Base-by-base conservation (phyloP, 345 rosid species). In the Dipteronia dyeriana region DNA sequence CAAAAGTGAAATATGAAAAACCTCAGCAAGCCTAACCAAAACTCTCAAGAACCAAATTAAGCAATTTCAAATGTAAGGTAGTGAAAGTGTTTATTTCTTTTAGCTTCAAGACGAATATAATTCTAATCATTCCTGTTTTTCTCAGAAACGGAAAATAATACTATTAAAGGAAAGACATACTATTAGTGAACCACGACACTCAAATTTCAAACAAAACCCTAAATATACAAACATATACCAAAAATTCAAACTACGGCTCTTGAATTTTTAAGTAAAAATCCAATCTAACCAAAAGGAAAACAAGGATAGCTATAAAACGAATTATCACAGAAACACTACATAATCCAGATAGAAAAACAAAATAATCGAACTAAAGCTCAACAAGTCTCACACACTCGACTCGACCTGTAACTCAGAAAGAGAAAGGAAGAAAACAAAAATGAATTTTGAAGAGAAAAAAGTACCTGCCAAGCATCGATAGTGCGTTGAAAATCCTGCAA, bases 381-480 rank as follows among this genome's bases (percentile, higher is more conserved):
- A 16, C 34, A 47, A 74, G 70, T 20, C 66, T 11, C 14, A 3
- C 45, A 34, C 26, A 49, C 13, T 26, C 17, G 31, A 45, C 59
- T 29, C 57, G 16, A 1, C 57, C 14, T 60, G 61, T 22, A 9
- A 61, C 62, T 16, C 56, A 2, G 26, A 10, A 3, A 51, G 8
- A 2, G 25, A 10, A 34, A 51, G 9, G 41, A 17, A 53, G 5
- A 4, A 14, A 71, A 19, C 56, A 54, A 45, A 45, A 9, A 8
- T 41, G 20, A 49, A 57, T n/a, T n/a, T 57, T 10, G 6, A 2
- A 71, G 60, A 38, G 14, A 67, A 31, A 70, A 57, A 66, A 66
- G 75, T 69, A 87, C 98, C 98, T 94, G 97, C 99, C 99, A 97
- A 71, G 99, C 98, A 82, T 97, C 98, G 85, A 97, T 79, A 29